Evolutionary conservation across 768 basidiomycete genomes (phyloP).

Genomic region (Rhizopogon roseolus): DNA sequence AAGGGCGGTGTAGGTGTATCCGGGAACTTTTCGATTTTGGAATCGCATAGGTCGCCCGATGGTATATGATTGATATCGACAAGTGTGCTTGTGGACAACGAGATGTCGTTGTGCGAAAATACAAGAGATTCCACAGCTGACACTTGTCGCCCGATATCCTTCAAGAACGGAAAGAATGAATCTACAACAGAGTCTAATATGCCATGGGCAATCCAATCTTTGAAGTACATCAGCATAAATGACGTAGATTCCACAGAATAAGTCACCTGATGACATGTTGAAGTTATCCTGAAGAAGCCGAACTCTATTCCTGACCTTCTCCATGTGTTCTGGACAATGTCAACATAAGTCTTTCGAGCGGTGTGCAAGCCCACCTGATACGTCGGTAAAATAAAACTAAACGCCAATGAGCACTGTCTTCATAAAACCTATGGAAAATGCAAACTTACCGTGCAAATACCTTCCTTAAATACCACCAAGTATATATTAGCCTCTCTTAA

Average conservation of each 20-base stretch:
- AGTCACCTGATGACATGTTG: slow-evolving; percentile 69
- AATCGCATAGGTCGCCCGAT: neutral
- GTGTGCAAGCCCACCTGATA: slow-evolving; percentile 43
- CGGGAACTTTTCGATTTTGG: slow-evolving; percentile 1
- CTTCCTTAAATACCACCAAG: slow-evolving; percentile 83
- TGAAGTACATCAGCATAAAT: neutral
- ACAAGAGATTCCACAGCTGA: slow-evolving; percentile 72
- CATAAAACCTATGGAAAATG: neutral
- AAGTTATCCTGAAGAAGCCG: slow-evolving; percentile 55
- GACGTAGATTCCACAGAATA: neutral
- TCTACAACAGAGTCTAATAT: slow-evolving; percentile 93
- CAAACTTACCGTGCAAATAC: slow-evolving; percentile 66
- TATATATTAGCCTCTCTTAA: slow-evolving; percentile 84
- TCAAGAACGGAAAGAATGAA: slow-evolving; percentile 82
- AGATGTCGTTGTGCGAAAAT: slow-evolving; percentile 28
- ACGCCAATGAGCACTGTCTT: neutral
- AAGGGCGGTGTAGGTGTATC: neutral
- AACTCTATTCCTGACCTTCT: slow-evolving; percentile 70
- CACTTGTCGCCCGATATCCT: slow-evolving; percentile 78
- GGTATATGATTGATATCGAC: neutral
- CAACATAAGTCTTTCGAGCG: neutral
- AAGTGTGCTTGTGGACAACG: neutral
- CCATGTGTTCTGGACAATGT: slow-evolving; percentile 58
- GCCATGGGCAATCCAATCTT: slow-evolving; percentile 93
- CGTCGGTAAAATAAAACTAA: slow-evolving; percentile 89